A percentile compares a stretch with the other conserved stretches of the same genome.
Conservation (phyloP, 306 rosid genomes). For the Biancaea sappan region DNA sequence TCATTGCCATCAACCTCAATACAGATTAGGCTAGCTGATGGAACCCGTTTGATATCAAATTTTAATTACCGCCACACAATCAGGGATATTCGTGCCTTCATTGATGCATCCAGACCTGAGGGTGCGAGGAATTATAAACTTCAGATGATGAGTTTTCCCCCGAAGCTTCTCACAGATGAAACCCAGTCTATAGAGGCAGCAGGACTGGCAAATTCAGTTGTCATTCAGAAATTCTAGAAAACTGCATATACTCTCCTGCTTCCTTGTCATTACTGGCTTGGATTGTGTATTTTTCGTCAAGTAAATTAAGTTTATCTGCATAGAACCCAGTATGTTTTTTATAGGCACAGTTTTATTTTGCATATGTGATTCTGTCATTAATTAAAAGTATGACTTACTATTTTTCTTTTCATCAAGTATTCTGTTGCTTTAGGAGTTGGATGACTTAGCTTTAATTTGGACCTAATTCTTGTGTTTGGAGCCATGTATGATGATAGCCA, state of each 20-base stretch:
- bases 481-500: not conserved
- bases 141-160: constrained; percentile 83
- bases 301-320: constrained; percentile 29
- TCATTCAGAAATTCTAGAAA: constrained; percentile 72
- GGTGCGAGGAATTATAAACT: constrained; percentile 60
- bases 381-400: constrained; percentile 12
- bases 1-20: constrained; percentile 61
- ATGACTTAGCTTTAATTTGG: constrained; percentile 22
- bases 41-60: constrained; percentile 66
- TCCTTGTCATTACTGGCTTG: constrained; percentile 17
- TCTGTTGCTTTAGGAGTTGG: constrained; percentile 19
- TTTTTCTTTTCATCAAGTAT: constrained; percentile 2
- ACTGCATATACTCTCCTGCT: constrained; percentile 12
- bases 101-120: constrained; percentile 61
- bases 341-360: constrained; percentile 8
- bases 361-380: constrained; percentile 7
- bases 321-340: constrained; percentile 9
- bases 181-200: constrained; percentile 69
- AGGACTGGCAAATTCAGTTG: constrained; percentile 78
- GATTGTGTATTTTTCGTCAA: constrained; percentile 22
- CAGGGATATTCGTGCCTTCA: constrained; percentile 56
- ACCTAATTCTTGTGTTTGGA: constrained; percentile 9
- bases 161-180: constrained; percentile 61
- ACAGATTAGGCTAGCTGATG: constrained; percentile 82
- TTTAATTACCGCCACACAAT: constrained; percentile 67